Conservation (phyloP, 2,329 filamentous ascomycete species). For the Talaromyces sp. region DNA sequence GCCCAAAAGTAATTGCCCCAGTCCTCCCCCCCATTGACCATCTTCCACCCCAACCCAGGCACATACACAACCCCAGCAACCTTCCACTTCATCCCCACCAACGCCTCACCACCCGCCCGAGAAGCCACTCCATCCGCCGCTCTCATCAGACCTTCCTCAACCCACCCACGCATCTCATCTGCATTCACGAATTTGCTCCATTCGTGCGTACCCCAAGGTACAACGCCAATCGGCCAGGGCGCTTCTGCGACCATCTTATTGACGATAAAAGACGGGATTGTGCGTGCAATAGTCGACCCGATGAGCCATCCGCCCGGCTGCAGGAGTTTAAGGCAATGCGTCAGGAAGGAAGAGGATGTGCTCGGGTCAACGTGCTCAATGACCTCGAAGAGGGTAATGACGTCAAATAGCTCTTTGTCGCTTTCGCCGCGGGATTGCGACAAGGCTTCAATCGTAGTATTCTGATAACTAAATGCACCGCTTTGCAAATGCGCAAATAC, state of each 20-base stretch:
- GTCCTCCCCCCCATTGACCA: conserved; percentile 74
- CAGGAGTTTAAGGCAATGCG: conserved; percentile 59
- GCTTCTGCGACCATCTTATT: conserved; percentile 89
- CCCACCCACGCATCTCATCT: conserved; percentile 56
- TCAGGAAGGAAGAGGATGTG: conserved; percentile 69
- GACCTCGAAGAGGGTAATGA: conserved; percentile 89
- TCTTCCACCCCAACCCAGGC: conserved; percentile 73
- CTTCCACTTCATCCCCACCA: conserved; percentile 54
- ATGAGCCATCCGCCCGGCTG: conserved; percentile 91
- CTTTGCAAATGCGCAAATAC: conserved; percentile 54
- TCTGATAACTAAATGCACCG: conserved; percentile 64
- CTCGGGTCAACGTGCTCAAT: conserved; percentile 85
- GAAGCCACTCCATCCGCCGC: conserved; percentile 42
- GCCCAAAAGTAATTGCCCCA: conserved; percentile 97
- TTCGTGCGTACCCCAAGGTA: conserved; percentile 90
- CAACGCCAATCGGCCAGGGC: conserved; percentile 67
- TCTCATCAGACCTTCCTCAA: conserved; percentile 45
- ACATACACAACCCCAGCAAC: conserved; percentile 84
- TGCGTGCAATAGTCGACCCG: conserved; percentile 86
- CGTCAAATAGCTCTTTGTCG: conserved; percentile 55
- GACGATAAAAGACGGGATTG: conserved; percentile 82
- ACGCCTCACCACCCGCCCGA: conserved; percentile 25
- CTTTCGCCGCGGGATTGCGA: conserved; percentile 20
- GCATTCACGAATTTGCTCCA: conserved; percentile 96
- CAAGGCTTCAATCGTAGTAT: conserved; percentile 73